A percentile compares a stretch with the other conserved stretches of the same genome.
phyloP scores from a whole-genome alignment of 2,329 filamentous ascomycete species.

The Metarhizium guizhouense region DNA sequence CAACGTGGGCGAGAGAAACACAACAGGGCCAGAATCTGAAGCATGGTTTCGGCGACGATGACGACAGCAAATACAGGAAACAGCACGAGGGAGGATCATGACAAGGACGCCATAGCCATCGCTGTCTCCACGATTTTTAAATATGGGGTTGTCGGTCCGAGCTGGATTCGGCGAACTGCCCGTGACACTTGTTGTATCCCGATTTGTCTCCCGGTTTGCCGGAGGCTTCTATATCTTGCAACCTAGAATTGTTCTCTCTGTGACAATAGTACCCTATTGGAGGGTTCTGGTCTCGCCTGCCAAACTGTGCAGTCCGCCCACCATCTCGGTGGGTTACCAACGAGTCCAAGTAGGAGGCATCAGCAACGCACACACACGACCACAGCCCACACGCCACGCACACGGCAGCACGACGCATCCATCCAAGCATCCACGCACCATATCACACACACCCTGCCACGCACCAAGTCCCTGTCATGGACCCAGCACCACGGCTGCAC shows the following conservation, averaged over 20 bases:
- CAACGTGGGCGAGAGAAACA: not conserved
- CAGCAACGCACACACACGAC: not conserved
- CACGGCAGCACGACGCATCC: slow-evolving; percentile 3
- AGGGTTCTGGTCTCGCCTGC: not conserved
- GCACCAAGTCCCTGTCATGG: not conserved
- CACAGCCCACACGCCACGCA: not conserved
- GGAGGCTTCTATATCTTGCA: not conserved
- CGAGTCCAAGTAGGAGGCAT: not conserved
- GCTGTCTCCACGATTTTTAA: not conserved
- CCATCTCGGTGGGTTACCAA: not conserved
- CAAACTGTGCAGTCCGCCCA: not conserved
- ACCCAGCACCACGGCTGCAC: not conserved
- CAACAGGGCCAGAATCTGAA: not conserved
- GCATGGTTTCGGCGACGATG: not conserved
- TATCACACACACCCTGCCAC: not conserved
- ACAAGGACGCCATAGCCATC: no score
- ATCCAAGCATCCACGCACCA: not conserved
- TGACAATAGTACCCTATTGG: not conserved
- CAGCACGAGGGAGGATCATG: no score
- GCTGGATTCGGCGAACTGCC: not conserved
- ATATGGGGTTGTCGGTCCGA: not conserved
- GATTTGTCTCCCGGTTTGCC: not conserved
- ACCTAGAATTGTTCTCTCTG: not conserved
- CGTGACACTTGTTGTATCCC: not conserved
- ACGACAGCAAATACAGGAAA: not conserved